A percentile compares a stretch with the other conserved stretches of the same genome.
These are phyloP conservation scores for Ophiostoma novo-ulmi DNA, from an alignment of 2,329 filamentous ascomycete species.

Conservation along the genomic window DNA sequence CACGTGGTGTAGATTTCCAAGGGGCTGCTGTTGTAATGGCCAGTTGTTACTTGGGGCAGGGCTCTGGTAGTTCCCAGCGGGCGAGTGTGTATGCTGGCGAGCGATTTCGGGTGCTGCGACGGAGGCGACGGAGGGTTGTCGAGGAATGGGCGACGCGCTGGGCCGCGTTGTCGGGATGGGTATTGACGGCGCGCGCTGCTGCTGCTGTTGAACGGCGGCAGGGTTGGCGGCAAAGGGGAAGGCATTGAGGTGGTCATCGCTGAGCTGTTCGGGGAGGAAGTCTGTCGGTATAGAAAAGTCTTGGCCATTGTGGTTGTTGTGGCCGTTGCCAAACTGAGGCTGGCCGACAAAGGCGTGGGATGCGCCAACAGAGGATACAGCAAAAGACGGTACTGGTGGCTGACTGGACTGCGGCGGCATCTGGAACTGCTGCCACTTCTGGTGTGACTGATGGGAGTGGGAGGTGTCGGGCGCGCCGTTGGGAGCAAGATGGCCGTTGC, in stretches of 20 bases:
- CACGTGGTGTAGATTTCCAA: neutral
- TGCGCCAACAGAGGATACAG: neutral
- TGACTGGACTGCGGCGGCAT: conserved; percentile 13
- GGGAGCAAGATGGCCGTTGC: neutral
- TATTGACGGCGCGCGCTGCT: neutral
- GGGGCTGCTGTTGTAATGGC: neutral
- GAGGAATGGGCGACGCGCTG: conserved; percentile 3
- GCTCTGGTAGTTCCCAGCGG: neutral
- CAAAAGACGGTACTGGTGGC: conserved; percentile 14
- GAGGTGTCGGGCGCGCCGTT: neutral
- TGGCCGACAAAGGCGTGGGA: conserved; percentile 13
- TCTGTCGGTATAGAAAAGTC: conserved; percentile 18
- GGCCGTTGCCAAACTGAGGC: conserved; percentile 8
- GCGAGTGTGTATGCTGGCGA: conserved; percentile 7
- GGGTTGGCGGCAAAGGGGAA: neutral
- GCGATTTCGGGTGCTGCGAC: neutral
- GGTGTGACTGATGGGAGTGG: conserved; percentile 12
- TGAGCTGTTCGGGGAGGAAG: conserved; percentile 17
- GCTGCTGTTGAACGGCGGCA: neutral
- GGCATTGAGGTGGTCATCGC: conserved; percentile 14
- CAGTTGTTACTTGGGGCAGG: conserved; percentile 1
- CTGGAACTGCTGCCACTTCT: conserved; percentile 16
- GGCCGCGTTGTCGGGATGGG: neutral
- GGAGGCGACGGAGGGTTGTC: neutral
- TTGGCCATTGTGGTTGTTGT: neutral